These are phyloP conservation scores for Tephrocybe sp. DNA, from an alignment of 768 basidiomycete genomes.

Conservation along the genomic window DNA sequence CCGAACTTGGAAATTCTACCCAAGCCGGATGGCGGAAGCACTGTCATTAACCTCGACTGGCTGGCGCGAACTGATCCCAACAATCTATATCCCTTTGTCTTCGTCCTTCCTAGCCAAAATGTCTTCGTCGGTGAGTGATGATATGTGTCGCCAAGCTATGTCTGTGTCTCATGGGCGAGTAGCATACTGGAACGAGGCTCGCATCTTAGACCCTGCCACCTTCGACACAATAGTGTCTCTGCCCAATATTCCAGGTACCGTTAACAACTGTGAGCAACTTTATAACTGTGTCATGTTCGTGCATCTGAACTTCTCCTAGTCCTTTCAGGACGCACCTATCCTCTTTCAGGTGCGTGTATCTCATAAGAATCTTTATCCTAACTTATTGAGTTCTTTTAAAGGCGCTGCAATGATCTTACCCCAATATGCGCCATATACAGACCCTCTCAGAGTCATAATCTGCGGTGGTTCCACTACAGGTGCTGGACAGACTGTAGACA, in stretches of 20 bases:
- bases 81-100: slow-evolving; percentile 78
- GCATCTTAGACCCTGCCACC: slow-evolving; percentile 65
- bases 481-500: slow-evolving; percentile 55
- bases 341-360: slow-evolving; percentile 52
- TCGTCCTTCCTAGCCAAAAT: slow-evolving; percentile 66
- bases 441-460: slow-evolving; percentile 64
- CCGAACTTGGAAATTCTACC: slow-evolving; percentile 76
- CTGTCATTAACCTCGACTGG: slow-evolving; percentile 62
- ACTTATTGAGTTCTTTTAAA: slow-evolving; percentile 5
- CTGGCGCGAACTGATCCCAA: slow-evolving; percentile 73
- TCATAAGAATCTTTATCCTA: neutral
- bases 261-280: slow-evolving; percentile 52
- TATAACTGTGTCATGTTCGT: neutral
- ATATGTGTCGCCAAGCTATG: neutral
- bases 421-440: slow-evolving; percentile 70
- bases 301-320: slow-evolving; percentile 28
- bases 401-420: slow-evolving; percentile 69
- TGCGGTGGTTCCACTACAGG: slow-evolving; percentile 76
- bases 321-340: slow-evolving; percentile 76
- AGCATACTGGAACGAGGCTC: slow-evolving; percentile 84
- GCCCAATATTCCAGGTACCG: slow-evolving; percentile 76
- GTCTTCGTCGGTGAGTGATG: slow-evolving; percentile 65
- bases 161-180: neutral
- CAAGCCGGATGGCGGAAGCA: slow-evolving; percentile 61
- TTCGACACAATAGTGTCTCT: slow-evolving; percentile 60